Evolutionary conservation across 306 rosid genomes (phyloP).

Genomic region (Dalbergia oliveri): DNA sequence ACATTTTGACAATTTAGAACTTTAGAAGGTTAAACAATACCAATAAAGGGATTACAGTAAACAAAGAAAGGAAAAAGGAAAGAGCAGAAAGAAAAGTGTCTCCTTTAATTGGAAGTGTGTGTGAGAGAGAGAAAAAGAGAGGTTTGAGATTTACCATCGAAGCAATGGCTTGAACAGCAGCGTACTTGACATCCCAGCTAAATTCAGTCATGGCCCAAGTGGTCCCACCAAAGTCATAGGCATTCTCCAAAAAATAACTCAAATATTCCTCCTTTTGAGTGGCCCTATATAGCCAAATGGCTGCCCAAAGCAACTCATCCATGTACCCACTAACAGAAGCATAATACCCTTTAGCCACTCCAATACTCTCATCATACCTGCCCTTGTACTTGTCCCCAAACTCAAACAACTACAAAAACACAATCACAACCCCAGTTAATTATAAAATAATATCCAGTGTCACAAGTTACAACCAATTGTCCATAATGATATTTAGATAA

Average conservation of each 20-base stretch:
- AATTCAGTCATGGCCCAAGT: slow-evolving; percentile 84
- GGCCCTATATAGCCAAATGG: slow-evolving; percentile 78
- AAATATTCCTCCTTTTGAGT: slow-evolving; percentile 65
- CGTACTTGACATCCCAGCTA: slow-evolving; percentile 86
- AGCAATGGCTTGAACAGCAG: slow-evolving; percentile 76
- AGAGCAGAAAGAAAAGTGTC: background rate
- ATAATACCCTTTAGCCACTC: slow-evolving; percentile 69
- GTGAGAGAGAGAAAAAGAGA: background rate
- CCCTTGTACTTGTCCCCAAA: slow-evolving; percentile 80
- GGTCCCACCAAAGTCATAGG: slow-evolving; percentile 70
- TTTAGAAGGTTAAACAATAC: slow-evolving; percentile 2
- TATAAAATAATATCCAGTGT: background rate
- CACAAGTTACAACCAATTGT: slow-evolving; percentile 6
- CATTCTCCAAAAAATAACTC: slow-evolving; percentile 62
- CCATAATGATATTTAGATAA: background rate
- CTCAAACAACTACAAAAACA: slow-evolving; percentile 72
- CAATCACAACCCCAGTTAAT: background rate
- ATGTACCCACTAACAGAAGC: slow-evolving; percentile 81
- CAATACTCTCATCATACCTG: slow-evolving; percentile 79
- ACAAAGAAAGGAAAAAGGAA: background rate
- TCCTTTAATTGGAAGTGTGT: background rate
- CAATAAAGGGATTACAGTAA: background rate
- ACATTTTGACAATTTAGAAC: background rate
- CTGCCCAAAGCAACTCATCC: slow-evolving; percentile 95
- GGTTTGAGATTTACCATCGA: slow-evolving; percentile 58